Base-by-base conservation (phyloP, 192 early-diverging fungal genomes). In the Powellomyces hirtus region DNA sequence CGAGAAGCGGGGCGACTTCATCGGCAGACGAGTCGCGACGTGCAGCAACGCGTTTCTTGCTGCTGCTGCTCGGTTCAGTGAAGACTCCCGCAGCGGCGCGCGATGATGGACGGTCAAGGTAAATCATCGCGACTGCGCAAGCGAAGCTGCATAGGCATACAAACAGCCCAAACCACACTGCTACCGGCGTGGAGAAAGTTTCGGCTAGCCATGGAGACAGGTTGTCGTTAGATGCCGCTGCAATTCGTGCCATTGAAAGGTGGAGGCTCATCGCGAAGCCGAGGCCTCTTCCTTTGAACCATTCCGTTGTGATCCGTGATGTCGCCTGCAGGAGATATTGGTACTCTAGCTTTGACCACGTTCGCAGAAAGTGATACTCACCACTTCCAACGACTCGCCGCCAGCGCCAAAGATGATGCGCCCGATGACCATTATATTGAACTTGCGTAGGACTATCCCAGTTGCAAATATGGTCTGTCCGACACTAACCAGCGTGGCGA, bases 361-460 rank as follows among this genome's bases (percentile, higher is more conserved):
- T 30, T 6, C 5, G 46, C 46, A 24, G 34, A 22, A 56, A 26
- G 0, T 1, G 26, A 56, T 16, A 46, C 62, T 10, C 16, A 46
- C 84, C 11, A 89, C 87, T 56, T 87, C 88, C 11, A 89, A 66
- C 22, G 70, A 77, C 64, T 84, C 86, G 18, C 85, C 84, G 14
- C 88, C 88, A 6, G 88, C 71, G 4, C 88, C 88, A 72, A 89
- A 87, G 13, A 89, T 38, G 7, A 88, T 51, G 14, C 89, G 78
- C 1, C 87, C 89, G 4, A 80, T 26, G 1, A 85, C 27, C 83
- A 88, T 83, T 0, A 78, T 20, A 42, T 63, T 38, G 37, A 87
- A 80, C 5, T 55, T 77, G 30, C 75, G 73, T 2, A 51, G 13
- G 22, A 72, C 69, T 24, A 89, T 75, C 1, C 88, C 89, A 24